Evolutionary conservation across 495 filamentous ascomycete genomes (phyloP), one percentile per base, ranked within the genome.

Genomic region (Astrocystis sublimbata): DNA sequence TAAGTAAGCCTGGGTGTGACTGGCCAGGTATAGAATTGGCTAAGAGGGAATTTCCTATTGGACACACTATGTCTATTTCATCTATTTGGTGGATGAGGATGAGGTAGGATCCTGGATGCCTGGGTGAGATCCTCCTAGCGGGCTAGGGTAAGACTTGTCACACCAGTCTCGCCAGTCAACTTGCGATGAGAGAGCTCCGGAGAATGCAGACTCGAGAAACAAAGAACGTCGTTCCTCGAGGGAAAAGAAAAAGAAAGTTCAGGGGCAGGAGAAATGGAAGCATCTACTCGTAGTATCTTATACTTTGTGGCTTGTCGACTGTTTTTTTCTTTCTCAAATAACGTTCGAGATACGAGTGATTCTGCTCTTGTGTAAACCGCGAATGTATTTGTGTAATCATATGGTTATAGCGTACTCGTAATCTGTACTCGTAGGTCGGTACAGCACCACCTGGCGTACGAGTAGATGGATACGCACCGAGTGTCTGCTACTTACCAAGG

Each of bases 21-120:
- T 53, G 60, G 60, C 12, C 60, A 55, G 60, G 42, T 49, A 47
- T 43, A 26, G 46, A n/a, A 46, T 61, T 55, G 51, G 50, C 17
- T 21, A 62, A 21, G 41, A 45, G 40, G 60, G 21, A 45, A 30
- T 45, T 46, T 54, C 28, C 31, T n/a, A 54, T 54, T 40, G 50
- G 42, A 45, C 26, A 35, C 23, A 47, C 13, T 42, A 23, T n/a
- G 24, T 17, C 55, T 26, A 47, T 19, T 33, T 36, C 35, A 35
- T 49, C 43, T 40, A 42, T 33, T n/a, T n/a, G n/a, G n/a, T n/a
- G 56, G 42, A 42, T 41, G 58, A 41, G 23, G 46, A 46, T 35
- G 26, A 50, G 4, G 26, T 7, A 33, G 26, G 26, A 21, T 33
- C 17, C 49, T 52, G 19, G 13, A 6, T 36, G 13, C 6, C 33